phyloP scores from a whole-genome alignment of 306 rosid species.

The Adenanthera pavonina region DNA sequence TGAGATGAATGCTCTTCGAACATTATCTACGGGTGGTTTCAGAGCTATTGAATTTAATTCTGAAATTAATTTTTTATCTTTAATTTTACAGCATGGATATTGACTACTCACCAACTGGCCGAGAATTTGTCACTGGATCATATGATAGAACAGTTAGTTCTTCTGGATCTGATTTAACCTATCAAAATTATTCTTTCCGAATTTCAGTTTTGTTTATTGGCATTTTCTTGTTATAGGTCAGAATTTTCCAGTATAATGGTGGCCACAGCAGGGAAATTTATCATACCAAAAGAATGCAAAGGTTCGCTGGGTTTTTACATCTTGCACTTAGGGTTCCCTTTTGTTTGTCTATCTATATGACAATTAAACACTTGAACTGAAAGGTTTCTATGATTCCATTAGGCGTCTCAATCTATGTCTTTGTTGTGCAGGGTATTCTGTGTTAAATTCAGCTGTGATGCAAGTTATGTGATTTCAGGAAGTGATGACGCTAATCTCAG shows the following conservation, averaged over 20 bases:
- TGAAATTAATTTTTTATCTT: conserved; percentile 9
- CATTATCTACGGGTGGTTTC: neutral
- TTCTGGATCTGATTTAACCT: conserved; percentile 32
- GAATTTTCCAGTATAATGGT: conserved; percentile 82
- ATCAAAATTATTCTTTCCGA: neutral
- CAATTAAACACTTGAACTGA: conserved; percentile 7
- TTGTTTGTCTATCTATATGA: neutral
- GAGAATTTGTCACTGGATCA: conserved; percentile 98
- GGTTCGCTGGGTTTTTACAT: conserved; percentile 50
- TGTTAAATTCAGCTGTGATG: conserved; percentile 90
- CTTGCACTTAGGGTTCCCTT: conserved; percentile 19
- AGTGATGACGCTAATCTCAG: conserved; percentile 96
- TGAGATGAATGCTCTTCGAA: conserved; percentile 47
- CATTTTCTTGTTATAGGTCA: conserved; percentile 57
- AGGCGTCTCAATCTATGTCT: conserved; percentile 2
- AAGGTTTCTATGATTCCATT: conserved; percentile 1
- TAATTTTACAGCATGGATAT: conserved; percentile 79
- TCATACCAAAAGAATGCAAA: conserved; percentile 96
- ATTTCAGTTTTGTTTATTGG: neutral
- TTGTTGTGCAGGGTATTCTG: conserved; percentile 79
- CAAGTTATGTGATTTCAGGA: conserved; percentile 91
- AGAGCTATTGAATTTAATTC: conserved; percentile 11
- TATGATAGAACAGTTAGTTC: conserved; percentile 93
- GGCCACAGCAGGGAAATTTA: conserved; percentile 96
- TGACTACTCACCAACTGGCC: conserved; percentile 95